Evolutionary conservation across 108 stramenopile genomes (phyloP).

Genomic region (Fistulifera pelliculosa): DNA sequence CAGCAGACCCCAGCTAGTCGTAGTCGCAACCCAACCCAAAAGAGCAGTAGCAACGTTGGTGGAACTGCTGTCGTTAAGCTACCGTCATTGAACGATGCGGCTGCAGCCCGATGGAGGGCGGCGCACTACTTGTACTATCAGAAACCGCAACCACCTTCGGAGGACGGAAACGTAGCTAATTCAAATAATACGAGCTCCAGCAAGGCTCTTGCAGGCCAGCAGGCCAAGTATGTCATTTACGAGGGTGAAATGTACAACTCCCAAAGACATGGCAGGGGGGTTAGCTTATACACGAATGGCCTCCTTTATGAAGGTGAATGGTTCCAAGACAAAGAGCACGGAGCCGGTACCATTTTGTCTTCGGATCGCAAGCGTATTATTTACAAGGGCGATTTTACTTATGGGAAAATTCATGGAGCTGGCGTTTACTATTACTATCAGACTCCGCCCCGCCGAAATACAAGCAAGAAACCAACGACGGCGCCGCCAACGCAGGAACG

Average conservation of each 20-base stretch:
- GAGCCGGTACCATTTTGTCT: constrained; percentile 64
- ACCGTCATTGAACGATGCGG: constrained; percentile 57
- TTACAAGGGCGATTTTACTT: constrained; percentile 82
- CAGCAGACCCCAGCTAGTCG: too few relatives aligned
- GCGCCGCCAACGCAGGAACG: not conserved
- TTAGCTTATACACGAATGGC: constrained; percentile 70
- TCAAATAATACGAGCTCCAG: constrained; percentile 11
- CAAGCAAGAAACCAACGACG: not conserved
- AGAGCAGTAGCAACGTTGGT: not conserved
- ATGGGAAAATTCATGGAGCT: constrained; percentile 70
- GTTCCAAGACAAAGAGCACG: constrained; percentile 82
- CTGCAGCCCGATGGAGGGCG: constrained; percentile 66
- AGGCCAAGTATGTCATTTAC: constrained; percentile 62
- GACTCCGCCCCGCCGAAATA: not conserved
- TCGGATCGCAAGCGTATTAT: constrained; percentile 63
- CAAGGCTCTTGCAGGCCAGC: constrained; percentile 1
- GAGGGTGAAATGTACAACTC: constrained; percentile 78
- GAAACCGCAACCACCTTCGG: constrained; percentile 23
- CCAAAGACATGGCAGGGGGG: constrained; percentile 68
- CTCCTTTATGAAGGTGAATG: constrained; percentile 85
- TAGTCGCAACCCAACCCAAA: too few relatives aligned
- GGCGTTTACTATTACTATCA: constrained; percentile 71
- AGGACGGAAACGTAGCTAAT: constrained; percentile 9
- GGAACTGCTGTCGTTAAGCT: constrained; percentile 18
- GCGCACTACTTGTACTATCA: constrained; percentile 81